Evolutionary conservation across 352 stramenopile genomes (phyloP).

Genomic region (Globisporangium abappressorium): DNA sequence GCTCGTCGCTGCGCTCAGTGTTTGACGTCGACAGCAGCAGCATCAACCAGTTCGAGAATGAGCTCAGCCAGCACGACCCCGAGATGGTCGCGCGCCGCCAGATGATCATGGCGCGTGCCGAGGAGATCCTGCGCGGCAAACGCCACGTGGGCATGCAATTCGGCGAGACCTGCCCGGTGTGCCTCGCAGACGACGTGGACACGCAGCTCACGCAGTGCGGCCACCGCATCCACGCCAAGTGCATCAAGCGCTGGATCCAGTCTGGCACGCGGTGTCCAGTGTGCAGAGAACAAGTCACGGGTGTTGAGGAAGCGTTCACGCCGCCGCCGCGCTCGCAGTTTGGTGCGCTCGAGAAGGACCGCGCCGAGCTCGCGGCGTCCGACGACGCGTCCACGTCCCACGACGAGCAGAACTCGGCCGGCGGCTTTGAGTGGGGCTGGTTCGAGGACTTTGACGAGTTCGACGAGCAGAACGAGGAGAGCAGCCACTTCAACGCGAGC

Average conservation of each 20-base stretch:
- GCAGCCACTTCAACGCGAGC: slow-evolving; percentile 15
- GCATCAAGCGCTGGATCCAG: slow-evolving; percentile 76
- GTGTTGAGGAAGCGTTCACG: slow-evolving; percentile 51
- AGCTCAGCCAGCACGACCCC: slow-evolving; percentile 26
- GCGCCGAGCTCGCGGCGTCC: slow-evolving; percentile 26
- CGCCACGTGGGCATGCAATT: slow-evolving; percentile 62
- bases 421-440: slow-evolving; percentile 71
- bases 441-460: slow-evolving; percentile 81
- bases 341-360: slow-evolving; percentile 49
- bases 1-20: slow-evolving; percentile 34
- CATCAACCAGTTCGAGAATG: slow-evolving; percentile 15
- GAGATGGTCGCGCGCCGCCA: slow-evolving; percentile 24
- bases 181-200: slow-evolving; percentile 69
- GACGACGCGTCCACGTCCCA: slow-evolving; percentile 41
- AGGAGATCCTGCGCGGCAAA: slow-evolving; percentile 64
- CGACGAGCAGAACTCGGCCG: slow-evolving; percentile 36
- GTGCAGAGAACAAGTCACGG: slow-evolving; percentile 57
- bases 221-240: slow-evolving; percentile 73
- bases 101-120: slow-evolving; percentile 48
- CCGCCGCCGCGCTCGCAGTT: slow-evolving; percentile 28
- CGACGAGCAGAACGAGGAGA: slow-evolving; percentile 43
- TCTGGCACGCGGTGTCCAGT: slow-evolving; percentile 61
- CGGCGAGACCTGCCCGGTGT: slow-evolving; percentile 66
- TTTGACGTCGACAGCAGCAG: slow-evolving; percentile 24
- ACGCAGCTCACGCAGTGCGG: slow-evolving; percentile 61